Evolutionary conservation across 2,329 filamentous ascomycete genomes (phyloP).

Genomic region (Alternaria burnsii): DNA sequence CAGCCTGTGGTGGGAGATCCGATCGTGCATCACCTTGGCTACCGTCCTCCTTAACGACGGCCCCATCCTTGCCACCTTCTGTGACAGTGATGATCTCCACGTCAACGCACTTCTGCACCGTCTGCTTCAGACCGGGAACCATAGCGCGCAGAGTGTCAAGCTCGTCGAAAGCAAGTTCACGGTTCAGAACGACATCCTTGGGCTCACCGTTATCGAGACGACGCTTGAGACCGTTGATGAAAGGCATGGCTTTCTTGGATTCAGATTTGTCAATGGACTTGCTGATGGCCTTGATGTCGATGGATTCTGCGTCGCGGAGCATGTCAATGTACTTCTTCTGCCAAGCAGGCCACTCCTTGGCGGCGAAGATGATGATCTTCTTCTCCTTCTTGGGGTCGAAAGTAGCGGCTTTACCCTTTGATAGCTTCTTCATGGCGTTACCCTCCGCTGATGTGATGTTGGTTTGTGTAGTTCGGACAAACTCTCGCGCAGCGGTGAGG

Average conservation of each 20-base stretch:
- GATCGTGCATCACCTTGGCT: constrained; percentile 66
- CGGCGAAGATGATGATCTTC: constrained; percentile 86
- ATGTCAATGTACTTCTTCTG: constrained; percentile 62
- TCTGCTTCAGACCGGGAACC: constrained; percentile 79
- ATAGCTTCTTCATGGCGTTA: constrained; percentile 83
- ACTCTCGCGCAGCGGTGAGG: constrained; percentile 81
- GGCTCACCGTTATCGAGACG: constrained; percentile 75
- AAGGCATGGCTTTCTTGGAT: constrained; percentile 98
- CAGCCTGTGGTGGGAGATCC: constrained; percentile 68
- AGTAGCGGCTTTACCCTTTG: constrained; percentile 84
- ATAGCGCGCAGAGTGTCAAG: constrained; percentile 77
- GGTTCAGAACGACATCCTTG: constrained; percentile 75
- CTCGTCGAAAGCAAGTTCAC: constrained; percentile 89
- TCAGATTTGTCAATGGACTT: constrained; percentile 83
- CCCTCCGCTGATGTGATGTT: constrained; percentile 89
- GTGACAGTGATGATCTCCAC: constrained; percentile 77
- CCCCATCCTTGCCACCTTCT: constrained; percentile 73
- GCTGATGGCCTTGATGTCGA: constrained; percentile 84
- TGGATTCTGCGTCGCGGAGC: constrained; percentile 48
- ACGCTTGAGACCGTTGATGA: constrained; percentile 87
- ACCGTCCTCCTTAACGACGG: constrained; percentile 62
- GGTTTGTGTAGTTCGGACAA: constrained; percentile 76
- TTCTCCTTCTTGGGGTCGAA: constrained; percentile 95
- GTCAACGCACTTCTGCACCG: constrained; percentile 71
- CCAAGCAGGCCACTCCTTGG: constrained; percentile 84